Conservation (phyloP, 345 rosid species). For the Adansonia digitata region DNA sequence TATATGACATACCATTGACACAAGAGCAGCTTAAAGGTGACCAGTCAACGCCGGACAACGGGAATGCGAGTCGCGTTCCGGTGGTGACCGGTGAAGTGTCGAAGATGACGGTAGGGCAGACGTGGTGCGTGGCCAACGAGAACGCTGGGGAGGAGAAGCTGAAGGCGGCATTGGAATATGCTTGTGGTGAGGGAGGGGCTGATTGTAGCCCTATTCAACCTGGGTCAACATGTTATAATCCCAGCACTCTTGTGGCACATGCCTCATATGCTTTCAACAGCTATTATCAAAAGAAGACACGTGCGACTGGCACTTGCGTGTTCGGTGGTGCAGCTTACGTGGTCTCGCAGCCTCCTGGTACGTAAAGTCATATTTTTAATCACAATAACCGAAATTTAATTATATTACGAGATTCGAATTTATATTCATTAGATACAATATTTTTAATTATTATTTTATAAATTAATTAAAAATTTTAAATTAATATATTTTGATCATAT, state of each 20-base stretch:
- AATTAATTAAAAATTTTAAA: no score
- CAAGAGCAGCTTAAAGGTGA: not conserved
- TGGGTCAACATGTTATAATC: constrained; percentile 61
- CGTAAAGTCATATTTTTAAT: constrained; percentile 32
- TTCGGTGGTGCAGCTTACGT: constrained; percentile 73
- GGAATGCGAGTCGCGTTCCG: not conserved
- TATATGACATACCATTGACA: constrained; percentile 59
- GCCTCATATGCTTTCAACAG: constrained; percentile 90
- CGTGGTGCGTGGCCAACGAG: constrained; percentile 81
- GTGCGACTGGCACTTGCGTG: constrained; percentile 56
- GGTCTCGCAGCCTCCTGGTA: constrained; percentile 69
- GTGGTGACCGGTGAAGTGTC: constrained; percentile 13
- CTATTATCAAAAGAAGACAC: constrained; percentile 71
- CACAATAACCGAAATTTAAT: no score
- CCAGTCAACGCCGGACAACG: constrained; percentile 24
- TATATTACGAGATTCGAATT: no score
- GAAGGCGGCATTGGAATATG: constrained; percentile 66
- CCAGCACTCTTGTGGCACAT: constrained; percentile 62
- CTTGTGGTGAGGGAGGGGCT: constrained; percentile 88
- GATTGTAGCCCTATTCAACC: constrained; percentile 80
- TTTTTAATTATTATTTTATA: no score
- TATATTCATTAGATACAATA: no score
- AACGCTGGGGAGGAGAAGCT: constrained; percentile 39
- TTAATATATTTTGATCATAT: no score
- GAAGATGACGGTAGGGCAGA: constrained; percentile 30